These are phyloP conservation scores for Cyathus striatus DNA, from an alignment of 768 basidiomycete genomes.

Conservation along the genomic window DNA sequence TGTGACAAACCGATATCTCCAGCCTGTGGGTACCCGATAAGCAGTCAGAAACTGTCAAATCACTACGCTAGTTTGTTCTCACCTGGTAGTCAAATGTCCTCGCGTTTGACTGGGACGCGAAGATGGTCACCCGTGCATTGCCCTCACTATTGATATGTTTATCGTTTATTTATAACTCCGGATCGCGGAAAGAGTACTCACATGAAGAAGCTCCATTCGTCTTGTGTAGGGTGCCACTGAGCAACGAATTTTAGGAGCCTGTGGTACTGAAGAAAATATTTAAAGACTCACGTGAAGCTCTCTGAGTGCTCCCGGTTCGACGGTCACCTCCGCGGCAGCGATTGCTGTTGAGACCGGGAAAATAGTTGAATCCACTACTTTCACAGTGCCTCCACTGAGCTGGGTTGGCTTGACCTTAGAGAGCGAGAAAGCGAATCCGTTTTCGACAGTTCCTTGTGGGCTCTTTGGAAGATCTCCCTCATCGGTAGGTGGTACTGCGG, in stretches of 20 bases:
- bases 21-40: conserved; percentile 13
- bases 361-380: conserved; percentile 50
- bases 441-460: not conserved
- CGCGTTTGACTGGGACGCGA: conserved; percentile 53
- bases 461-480: conserved; percentile 43
- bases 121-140: conserved; percentile 52
- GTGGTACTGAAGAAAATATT: conserved; percentile 17
- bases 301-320: conserved; percentile 61
- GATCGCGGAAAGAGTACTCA: too few relatives aligned
- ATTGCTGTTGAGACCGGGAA: conserved; percentile 52
- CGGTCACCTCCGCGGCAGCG: conserved; percentile 50
- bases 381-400: conserved; percentile 51
- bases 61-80: not conserved
- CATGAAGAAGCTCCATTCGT: conserved; percentile 64
- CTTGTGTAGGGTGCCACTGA: conserved; percentile 70
- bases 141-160: conserved; percentile 39
- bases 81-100: conserved; percentile 58
- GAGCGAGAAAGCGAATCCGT: conserved; percentile 50
- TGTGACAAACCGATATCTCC: conserved; percentile 27
- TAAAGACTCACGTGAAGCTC: too few relatives aligned
- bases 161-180: too few relatives aligned
- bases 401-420: conserved; percentile 39
- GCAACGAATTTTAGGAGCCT: conserved; percentile 4
- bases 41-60: not conserved
- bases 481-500: conserved; percentile 27